Base-by-base conservation (phyloP, 352 stramenopile species). In the Globisporangium cylindrosporum region DNA sequence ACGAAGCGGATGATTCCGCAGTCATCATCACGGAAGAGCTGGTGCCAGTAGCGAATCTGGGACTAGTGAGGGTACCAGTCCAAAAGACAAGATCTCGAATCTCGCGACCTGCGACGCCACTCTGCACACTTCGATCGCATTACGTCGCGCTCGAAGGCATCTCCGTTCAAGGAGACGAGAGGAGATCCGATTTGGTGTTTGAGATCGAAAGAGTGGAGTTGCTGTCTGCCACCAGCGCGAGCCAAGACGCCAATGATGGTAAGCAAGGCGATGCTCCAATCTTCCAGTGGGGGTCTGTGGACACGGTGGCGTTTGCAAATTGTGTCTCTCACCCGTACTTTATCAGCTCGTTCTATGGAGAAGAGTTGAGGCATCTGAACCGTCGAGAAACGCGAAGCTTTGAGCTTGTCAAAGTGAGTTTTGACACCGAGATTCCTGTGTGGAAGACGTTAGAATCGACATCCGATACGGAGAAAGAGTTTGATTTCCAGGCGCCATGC, bases 31-130 rank as follows among this genome's bases (percentile, higher is more conserved):
- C 88, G 43, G 84, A 93, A 58, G 72, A 90, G 49, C 70, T 91
- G 5, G 83, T 95, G 43, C 88, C 88, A 24, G 88, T 95, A 29
- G 88, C 88, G 59, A 94, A 94, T 68, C 67, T 95, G 38, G 88
- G 88, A 10, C 80, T 95, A 41, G 88, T 95, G 6, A 82, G 83
- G 57, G 80, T 95, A 24, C 73, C 74, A 14, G 46, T 77, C 58
- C 66, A 85, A 43, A 72, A 69, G 36, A 77, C 51, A 41, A 81
- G 77, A 61, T 75, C 62, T 61, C 87, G 78, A 53, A 62, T 91
- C 0, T 87, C 80, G 24, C 82, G 83, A 57, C 79, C 86, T n/a
- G 80, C 88, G 12, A 64, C 71, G 20, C 81, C 86, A 29, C 82
- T 94, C 43, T 75, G 86, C 22, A 72, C 74, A 4, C 73, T 94